phyloP scores from a whole-genome alignment of 352 stramenopile genomes.

The Phytophthora pini region DNA sequence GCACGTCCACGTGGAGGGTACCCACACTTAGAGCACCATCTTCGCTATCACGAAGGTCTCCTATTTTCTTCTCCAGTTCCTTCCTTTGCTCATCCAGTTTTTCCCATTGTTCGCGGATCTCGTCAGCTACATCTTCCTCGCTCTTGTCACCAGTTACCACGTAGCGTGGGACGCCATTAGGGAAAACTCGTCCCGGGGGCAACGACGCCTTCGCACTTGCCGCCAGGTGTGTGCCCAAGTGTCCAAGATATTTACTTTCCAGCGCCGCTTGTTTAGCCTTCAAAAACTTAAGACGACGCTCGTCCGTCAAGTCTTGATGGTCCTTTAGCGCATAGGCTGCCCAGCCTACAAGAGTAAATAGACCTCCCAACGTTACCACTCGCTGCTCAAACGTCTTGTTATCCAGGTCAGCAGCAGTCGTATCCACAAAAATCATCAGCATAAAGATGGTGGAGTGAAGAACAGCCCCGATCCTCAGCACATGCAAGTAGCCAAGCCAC shows the following conservation, averaged over 20 bases:
- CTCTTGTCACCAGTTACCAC: conserved; percentile 71
- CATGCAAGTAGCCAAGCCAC: conserved; percentile 64
- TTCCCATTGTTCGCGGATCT: conserved; percentile 68
- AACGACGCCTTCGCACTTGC: conserved; percentile 36
- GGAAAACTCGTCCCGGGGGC: conserved; percentile 61
- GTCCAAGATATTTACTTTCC: conserved; percentile 68
- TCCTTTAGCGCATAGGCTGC: conserved; percentile 47
- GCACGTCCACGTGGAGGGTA: conserved; percentile 57
- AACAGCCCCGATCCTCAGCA: conserved; percentile 56
- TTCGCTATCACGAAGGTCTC: conserved; percentile 31
- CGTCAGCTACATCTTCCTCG: conserved; percentile 75
- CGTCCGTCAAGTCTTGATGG: conserved; percentile 40
- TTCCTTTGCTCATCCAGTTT: conserved; percentile 43
- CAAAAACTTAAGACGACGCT: conserved; percentile 34
- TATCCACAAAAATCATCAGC: conserved; percentile 25
- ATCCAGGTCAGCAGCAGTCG: conserved; percentile 26
- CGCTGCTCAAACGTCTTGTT: conserved; percentile 31
- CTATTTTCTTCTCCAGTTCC: conserved; percentile 53
- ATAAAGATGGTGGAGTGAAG: conserved; percentile 58
- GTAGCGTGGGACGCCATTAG: conserved; percentile 76
- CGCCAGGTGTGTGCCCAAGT: conserved; percentile 38
- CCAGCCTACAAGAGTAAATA: conserved; percentile 48
- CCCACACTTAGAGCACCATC: conserved; percentile 38
- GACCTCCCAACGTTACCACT: conserved; percentile 16
- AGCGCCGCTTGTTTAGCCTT: conserved; percentile 44